Evolutionary conservation across 192 early-diverging fungal species (phyloP).

Genomic region (Entomortierella lignicola): DNA sequence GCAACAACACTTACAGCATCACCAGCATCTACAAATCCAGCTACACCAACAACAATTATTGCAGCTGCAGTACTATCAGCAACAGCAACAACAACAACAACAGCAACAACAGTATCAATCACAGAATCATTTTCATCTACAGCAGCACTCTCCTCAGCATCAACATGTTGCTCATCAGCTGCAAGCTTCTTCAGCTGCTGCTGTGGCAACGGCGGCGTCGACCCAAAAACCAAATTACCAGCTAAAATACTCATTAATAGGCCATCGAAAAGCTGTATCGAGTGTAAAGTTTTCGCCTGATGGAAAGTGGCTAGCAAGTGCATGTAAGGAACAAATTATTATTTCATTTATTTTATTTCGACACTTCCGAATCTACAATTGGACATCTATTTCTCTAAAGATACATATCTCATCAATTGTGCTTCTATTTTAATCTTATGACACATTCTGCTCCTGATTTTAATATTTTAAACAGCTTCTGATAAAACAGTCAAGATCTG

Average conservation of each 20-base stretch:
- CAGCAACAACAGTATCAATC: neutral
- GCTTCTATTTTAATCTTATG: neutral
- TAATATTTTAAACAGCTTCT: no score
- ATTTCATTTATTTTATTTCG: no score
- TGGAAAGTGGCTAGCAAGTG: constrained; percentile 94
- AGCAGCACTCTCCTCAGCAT: neutral
- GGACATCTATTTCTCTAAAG: no score
- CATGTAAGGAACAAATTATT: constrained; percentile 65
- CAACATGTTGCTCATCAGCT: neutral
- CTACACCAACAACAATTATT: neutral
- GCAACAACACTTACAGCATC: neutral
- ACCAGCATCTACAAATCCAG: neutral
- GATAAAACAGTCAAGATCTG: constrained; percentile 97
- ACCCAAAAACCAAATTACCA: constrained; percentile 81
- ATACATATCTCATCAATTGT: neutral
- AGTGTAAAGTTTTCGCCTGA: constrained; percentile 99
- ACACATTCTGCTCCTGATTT: constrained; percentile 1
- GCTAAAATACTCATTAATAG: constrained; percentile 87
- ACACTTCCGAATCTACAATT: constrained; percentile 3
- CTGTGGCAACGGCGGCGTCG: constrained; percentile 9
- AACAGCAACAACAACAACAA: neutral
- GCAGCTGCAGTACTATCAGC: neutral
- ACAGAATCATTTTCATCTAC: neutral
- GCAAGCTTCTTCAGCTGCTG: constrained; percentile 6
- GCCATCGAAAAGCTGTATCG: constrained; percentile 94